phyloP scores from a whole-genome alignment of 2,329 filamentous ascomycete genomes.

The Neofusicoccum kwambonambiense region DNA sequence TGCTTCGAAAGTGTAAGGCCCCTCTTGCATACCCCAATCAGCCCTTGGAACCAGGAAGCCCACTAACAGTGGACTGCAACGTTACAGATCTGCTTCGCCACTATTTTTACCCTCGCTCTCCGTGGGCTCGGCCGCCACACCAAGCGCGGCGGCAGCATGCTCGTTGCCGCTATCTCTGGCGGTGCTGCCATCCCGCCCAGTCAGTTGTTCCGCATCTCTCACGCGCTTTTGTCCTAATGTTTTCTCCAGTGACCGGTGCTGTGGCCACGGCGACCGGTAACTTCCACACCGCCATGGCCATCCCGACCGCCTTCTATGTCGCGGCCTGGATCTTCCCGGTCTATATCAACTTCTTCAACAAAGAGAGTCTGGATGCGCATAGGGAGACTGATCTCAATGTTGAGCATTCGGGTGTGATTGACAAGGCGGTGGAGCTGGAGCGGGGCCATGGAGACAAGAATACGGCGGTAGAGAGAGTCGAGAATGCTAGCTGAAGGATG shows the following conservation, averaged over 20 bases:
- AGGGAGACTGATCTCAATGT: slow-evolving; percentile 18
- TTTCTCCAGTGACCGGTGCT: slow-evolving; percentile 20
- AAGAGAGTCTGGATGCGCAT: slow-evolving; percentile 17
- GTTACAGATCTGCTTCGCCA: slow-evolving; percentile 22
- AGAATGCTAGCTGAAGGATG: no score
- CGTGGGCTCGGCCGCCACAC: slow-evolving; percentile 29
- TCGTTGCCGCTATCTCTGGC: slow-evolving; percentile 27
- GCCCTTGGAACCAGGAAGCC: background rate
- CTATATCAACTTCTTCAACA: slow-evolving; percentile 22
- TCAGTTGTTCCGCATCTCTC: background rate
- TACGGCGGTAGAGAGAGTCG: no score
- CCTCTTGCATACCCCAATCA: no score
- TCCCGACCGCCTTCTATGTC: slow-evolving; percentile 23
- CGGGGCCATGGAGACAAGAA: background rate
- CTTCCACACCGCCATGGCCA: slow-evolving; percentile 24
- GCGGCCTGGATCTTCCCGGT: slow-evolving; percentile 21
- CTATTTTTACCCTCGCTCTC: slow-evolving; percentile 29
- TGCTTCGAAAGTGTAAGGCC: slow-evolving; percentile 22
- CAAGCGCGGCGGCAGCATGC: slow-evolving; percentile 29
- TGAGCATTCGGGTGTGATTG: background rate
- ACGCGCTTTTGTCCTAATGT: background rate
- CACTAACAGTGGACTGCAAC: background rate
- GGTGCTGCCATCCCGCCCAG: slow-evolving; percentile 29
- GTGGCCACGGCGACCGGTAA: slow-evolving; percentile 20
- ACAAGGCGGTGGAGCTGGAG: slow-evolving; percentile 4